phyloP scores from a whole-genome alignment of 192 early-diverging fungal genomes.

The Cladochytrium replicatum region DNA sequence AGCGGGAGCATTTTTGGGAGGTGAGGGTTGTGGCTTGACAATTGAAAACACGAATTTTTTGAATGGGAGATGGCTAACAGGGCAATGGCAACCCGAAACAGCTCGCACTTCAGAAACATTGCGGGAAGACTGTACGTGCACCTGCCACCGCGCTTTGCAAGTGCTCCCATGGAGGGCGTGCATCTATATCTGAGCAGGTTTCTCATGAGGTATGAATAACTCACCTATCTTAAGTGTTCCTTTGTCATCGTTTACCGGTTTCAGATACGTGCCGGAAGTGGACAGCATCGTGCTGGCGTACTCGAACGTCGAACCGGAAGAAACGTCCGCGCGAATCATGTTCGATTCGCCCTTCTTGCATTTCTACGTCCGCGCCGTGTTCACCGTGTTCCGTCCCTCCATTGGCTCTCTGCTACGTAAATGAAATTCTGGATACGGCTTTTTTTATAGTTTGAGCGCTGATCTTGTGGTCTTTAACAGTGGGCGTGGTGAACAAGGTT shows the following conservation, averaged over 20 bases:
- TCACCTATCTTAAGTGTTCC: constrained; percentile 5
- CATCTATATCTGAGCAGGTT: constrained; percentile 54
- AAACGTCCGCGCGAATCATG: constrained; percentile 53
- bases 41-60: too few species aligned
- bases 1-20: constrained; percentile 78
- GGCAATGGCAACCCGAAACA: too few species aligned
- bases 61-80: too few species aligned
- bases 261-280: constrained; percentile 73
- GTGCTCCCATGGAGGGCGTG: constrained; percentile 44
- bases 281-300: constrained; percentile 80
- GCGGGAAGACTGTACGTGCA: constrained; percentile 43
- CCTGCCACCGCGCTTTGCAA: constrained; percentile 55
- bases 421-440: constrained; percentile 7
- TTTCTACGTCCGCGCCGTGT: constrained; percentile 56
- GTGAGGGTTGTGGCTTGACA: too few species aligned
- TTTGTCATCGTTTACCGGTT: constrained; percentile 2
- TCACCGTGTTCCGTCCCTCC: constrained; percentile 71
- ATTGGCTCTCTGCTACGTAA: constrained; percentile 52
- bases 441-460: not conserved
- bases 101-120: constrained; percentile 10
- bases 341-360: constrained; percentile 78
- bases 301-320: constrained; percentile 50
- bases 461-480: constrained; percentile 19
- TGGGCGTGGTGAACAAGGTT: constrained; percentile 80
- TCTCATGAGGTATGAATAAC: constrained; percentile 50